These are phyloP conservation scores for Scheffersomyces cryptocercus DNA, from an alignment of 1,139 yeast genomes.

Conservation along the genomic window DNA sequence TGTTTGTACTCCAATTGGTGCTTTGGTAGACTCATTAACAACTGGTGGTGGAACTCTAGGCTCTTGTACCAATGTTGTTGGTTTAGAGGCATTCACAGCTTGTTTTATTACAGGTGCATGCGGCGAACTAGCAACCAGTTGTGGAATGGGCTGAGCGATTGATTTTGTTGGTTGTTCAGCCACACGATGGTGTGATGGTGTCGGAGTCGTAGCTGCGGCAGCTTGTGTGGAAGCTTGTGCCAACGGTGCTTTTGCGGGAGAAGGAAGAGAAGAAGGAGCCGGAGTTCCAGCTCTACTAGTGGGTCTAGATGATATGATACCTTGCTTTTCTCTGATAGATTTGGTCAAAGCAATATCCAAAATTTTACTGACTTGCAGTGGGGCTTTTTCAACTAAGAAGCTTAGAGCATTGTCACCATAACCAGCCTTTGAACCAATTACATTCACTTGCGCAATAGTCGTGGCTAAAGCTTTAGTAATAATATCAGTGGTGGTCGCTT, in stretches of 20 bases:
- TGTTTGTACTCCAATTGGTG: background rate
- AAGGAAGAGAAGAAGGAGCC: constrained; percentile 13
- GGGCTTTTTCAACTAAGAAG: constrained; percentile 82
- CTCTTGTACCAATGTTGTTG: constrained; percentile 1
- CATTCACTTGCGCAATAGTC: constrained; percentile 86
- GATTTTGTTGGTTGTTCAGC: background rate
- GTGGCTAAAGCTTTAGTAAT: constrained; percentile 92
- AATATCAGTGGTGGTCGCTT: constrained; percentile 73
- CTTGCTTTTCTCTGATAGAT: constrained; percentile 62
- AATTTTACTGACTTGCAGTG: constrained; percentile 81
- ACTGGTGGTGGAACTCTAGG: background rate
- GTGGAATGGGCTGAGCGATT: background rate
- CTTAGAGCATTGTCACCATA: constrained; percentile 79
- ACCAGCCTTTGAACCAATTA: constrained; percentile 84
- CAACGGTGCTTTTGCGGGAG: constrained; percentile 5
- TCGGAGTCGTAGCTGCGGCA: background rate
- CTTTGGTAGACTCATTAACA: background rate
- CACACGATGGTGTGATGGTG: background rate
- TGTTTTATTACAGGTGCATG: background rate
- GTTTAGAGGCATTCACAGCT: background rate
- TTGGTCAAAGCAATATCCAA: constrained; percentile 82
- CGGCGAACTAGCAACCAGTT: background rate
- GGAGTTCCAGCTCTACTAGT: constrained; percentile 33
- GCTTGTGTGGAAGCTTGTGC: constrained; percentile 1
- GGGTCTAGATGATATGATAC: constrained; percentile 20